Evolutionary conservation across 139 green algal genomes (phyloP).

Genomic region (Picochlorum sp.): DNA sequence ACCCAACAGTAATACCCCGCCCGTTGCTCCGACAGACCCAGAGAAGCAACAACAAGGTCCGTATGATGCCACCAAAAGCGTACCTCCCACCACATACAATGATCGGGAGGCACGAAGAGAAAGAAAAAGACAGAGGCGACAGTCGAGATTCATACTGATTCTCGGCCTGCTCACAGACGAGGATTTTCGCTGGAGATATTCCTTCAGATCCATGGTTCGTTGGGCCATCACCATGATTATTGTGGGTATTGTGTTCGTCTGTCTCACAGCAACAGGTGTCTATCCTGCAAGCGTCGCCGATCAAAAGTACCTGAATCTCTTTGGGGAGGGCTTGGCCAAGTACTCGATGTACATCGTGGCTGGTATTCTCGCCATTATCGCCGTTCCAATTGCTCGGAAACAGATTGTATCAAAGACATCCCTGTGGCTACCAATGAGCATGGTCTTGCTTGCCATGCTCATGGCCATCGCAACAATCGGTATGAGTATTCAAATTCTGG

Average conservation of each 20-base stretch:
- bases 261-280: constrained; percentile 1
- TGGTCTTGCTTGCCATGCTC: background rate
- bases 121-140: background rate
- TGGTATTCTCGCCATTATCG: background rate
- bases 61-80: too few species aligned
- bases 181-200: background rate
- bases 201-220: background rate
- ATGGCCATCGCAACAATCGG: constrained; percentile 7
- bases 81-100: too few species aligned
- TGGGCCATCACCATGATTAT: constrained; percentile 3
- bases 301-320: constrained; percentile 7
- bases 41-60: too few species aligned
- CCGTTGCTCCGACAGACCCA: too few species aligned
- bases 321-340: constrained; percentile 1
- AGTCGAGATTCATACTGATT: background rate
- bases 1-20: too few species aligned
- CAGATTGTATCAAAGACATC: background rate
- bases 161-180: background rate
- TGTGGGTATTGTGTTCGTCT: constrained; percentile 2
- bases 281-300: background rate
- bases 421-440: background rate
- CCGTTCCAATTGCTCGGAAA: background rate
- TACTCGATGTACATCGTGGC: constrained; percentile 6
- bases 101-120: too few species aligned
- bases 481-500: constrained; percentile 4